These are phyloP conservation scores for Phytopythium litorale DNA, from an alignment of 352 stramenopile genomes.

Conservation along the genomic window DNA sequence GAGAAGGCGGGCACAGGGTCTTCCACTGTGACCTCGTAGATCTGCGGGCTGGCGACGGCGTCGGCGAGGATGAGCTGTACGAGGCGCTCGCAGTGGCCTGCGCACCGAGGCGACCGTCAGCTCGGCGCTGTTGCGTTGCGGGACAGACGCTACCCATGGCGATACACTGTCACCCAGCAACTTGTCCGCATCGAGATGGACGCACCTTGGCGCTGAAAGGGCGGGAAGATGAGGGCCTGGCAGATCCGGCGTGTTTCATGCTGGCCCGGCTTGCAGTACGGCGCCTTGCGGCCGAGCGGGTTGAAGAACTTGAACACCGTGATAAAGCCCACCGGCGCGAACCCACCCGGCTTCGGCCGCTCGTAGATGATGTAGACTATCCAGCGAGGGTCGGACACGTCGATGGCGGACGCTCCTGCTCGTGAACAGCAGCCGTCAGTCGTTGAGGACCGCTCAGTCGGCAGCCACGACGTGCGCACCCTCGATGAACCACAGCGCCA, in stretches of 20 bases:
- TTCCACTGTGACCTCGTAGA: constrained; percentile 85
- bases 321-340: constrained; percentile 58
- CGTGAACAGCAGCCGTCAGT: neutral
- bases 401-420: constrained; percentile 60
- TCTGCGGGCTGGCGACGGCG: constrained; percentile 38
- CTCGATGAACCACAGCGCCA: constrained; percentile 85
- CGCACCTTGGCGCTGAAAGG: constrained; percentile 71
- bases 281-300: constrained; percentile 53
- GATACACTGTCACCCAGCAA: neutral
- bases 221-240: constrained; percentile 75
- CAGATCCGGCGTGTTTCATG: constrained; percentile 82
- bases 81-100: constrained; percentile 71
- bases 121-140: constrained; percentile 2
- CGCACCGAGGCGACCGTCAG: constrained; percentile 1
- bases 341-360: constrained; percentile 17
- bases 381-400: constrained; percentile 74
- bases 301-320: constrained; percentile 86
- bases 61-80: constrained; percentile 61
- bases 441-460: neutral
- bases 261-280: constrained; percentile 26
- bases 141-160: neutral
- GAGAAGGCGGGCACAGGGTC: constrained; percentile 79
- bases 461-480: constrained; percentile 16
- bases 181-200: neutral
- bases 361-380: constrained; percentile 79